Evolutionary conservation across 2,329 filamentous ascomycete species (phyloP).

Genomic region (Trichothecium roseum): DNA sequence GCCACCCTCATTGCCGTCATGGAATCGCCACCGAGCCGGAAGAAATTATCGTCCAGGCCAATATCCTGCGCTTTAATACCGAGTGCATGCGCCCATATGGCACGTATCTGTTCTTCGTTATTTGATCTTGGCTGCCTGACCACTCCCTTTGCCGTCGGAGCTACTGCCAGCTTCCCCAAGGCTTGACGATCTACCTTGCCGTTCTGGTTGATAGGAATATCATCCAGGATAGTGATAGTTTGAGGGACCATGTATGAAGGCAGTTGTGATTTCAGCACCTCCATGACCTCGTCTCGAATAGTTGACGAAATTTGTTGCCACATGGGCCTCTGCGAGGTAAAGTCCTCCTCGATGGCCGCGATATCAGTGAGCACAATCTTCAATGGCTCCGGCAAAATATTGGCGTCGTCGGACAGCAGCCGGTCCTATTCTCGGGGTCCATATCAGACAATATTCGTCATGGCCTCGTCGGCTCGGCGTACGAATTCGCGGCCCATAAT

Average conservation of each 20-base stretch:
- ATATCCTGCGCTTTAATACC: constrained; percentile 10
- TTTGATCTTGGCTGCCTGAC: too few species aligned
- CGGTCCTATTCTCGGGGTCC: constrained; percentile 78
- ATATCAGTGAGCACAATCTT: constrained; percentile 73
- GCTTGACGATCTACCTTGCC: constrained; percentile 14
- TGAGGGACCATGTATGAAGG: constrained; percentile 16
- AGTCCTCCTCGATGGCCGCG: constrained; percentile 72
- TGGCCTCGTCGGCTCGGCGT: constrained; percentile 70
- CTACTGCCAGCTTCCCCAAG: too few species aligned
- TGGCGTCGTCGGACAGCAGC: constrained; percentile 86
- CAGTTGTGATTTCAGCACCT: too few species aligned
- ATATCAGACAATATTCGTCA: constrained; percentile 84
- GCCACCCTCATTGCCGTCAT: too few species aligned
- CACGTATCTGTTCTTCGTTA: neutral
- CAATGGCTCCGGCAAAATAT: constrained; percentile 89
- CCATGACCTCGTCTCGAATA: too few species aligned
- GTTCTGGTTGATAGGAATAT: constrained; percentile 15
- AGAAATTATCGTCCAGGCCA: constrained; percentile 32
- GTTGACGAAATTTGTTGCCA: too few species aligned
- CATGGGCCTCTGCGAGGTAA: constrained; percentile 74
- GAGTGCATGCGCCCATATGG: constrained; percentile 2
- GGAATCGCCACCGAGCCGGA: constrained; percentile 33
- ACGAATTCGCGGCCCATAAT: constrained; percentile 31
- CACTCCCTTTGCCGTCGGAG: too few species aligned
- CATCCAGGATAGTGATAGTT: constrained; percentile 10